Evolutionary conservation across 352 stramenopile species (phyloP).

Genomic region (Blastocystis sp.): DNA sequence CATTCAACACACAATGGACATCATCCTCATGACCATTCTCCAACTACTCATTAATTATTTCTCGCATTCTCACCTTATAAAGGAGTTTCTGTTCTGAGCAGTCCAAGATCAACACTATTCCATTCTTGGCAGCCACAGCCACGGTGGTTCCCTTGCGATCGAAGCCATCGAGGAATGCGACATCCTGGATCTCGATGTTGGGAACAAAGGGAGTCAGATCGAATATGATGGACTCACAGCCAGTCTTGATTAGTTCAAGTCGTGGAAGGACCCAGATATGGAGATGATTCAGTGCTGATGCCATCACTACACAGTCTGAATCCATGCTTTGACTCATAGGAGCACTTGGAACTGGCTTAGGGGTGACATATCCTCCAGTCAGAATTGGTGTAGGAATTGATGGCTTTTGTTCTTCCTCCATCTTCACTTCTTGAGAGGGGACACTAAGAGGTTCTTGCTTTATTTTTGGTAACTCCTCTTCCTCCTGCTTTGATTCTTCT

Average conservation of each 20-base stretch:
- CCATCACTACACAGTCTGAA: constrained; percentile 13
- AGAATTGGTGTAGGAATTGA: neutral
- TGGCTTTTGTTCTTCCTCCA: neutral
- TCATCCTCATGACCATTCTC: neutral
- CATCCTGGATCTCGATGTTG: constrained; percentile 19
- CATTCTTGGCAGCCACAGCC: neutral
- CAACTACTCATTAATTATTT: neutral
- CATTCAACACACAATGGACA: constrained; percentile 39
- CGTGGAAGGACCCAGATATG: constrained; percentile 31
- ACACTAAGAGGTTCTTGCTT: constrained; percentile 66
- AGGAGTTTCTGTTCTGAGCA: neutral
- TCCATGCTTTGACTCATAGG: neutral
- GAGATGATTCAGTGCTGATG: neutral
- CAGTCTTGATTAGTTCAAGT: neutral
- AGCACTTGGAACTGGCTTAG: neutral
- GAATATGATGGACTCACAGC: neutral
- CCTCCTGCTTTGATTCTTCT: neutral
- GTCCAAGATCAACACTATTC: neutral
- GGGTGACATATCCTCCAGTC: neutral
- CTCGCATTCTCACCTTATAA: neutral
- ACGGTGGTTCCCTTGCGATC: neutral
- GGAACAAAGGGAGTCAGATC: neutral
- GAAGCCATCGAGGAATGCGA: constrained; percentile 42
- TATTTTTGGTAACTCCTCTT: neutral
- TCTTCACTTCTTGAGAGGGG: neutral